phyloP scores from a whole-genome alignment of 225 moss, liverwort and hornwort species.

The Pleurozium schreberi region DNA sequence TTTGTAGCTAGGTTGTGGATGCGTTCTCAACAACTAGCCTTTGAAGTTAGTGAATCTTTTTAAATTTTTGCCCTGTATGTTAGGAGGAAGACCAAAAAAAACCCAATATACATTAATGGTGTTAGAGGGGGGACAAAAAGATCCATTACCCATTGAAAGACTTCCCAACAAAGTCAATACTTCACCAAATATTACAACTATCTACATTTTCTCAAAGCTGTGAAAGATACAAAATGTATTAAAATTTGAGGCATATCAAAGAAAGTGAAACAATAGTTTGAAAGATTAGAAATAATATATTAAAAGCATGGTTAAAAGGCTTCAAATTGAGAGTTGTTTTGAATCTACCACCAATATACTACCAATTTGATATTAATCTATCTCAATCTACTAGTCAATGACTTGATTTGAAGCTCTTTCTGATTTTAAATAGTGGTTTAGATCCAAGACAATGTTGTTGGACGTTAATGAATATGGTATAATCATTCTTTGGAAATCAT shows the following conservation, averaged over 20 bases:
- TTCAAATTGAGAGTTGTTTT: not conserved
- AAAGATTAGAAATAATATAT: not conserved
- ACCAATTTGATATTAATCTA: not conserved
- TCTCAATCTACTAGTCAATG: rapidly evolving
- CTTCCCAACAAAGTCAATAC: not conserved
- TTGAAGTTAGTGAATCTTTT: not conserved
- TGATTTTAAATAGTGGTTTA: rapidly evolving
- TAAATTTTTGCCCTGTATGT: rapidly evolving
- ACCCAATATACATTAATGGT: rapidly evolving
- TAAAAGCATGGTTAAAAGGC: not conserved
- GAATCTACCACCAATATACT: not conserved
- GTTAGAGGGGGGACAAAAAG: rapidly evolving
- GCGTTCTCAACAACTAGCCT: rapidly evolving
- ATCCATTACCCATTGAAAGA: too few species aligned
- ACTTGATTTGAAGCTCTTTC: not conserved
- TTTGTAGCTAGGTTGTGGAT: not conserved
- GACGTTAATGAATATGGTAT: not conserved
- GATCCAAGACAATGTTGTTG: not conserved
- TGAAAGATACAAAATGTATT: not conserved
- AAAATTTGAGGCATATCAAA: too few species aligned
- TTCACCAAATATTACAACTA: not conserved
- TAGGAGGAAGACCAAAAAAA: too few species aligned
- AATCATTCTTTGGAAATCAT: not conserved
- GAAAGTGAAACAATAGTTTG: rapidly evolving
- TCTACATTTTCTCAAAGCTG: rapidly evolving